Evolutionary conservation across 768 basidiomycete species (phyloP).

Genomic region (Xerocomus brunneocitrinus): DNA sequence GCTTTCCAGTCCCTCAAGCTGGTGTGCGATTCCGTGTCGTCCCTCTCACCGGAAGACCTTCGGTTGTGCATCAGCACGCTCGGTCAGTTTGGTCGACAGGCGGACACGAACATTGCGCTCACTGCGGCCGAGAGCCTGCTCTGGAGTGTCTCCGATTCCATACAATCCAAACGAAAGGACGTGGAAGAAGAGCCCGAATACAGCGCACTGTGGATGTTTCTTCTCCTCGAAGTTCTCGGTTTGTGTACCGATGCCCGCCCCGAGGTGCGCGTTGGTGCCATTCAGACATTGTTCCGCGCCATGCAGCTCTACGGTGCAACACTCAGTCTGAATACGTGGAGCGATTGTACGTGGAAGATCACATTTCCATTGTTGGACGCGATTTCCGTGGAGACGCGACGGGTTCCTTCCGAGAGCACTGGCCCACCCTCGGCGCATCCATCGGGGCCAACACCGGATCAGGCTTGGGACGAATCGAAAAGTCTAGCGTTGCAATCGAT

Average conservation of each 20-base stretch:
- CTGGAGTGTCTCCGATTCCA: conserved; percentile 95
- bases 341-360: conserved; percentile 86
- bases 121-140: conserved; percentile 90
- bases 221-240: conserved; percentile 77
- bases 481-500: conserved; percentile 80
- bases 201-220: conserved; percentile 90
- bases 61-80: conserved; percentile 87
- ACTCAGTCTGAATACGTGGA: conserved; percentile 80
- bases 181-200: conserved; percentile 63
- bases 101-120: conserved; percentile 93
- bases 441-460: conserved; percentile 22
- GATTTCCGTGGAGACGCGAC: conserved; percentile 54
- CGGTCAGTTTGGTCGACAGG: conserved; percentile 86
- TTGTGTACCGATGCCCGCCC: conserved; percentile 78
- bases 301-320: conserved; percentile 91
- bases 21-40: conserved; percentile 88
- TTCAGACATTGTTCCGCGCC: conserved; percentile 91
- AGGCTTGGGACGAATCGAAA: conserved; percentile 85
- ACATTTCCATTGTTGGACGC: conserved; percentile 82
- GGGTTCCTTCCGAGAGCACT: conserved; percentile 15
- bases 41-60: conserved; percentile 75
- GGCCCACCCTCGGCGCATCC: conserved; percentile 5
- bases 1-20: conserved; percentile 92
- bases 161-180: conserved; percentile 77
- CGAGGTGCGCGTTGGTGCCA: conserved; percentile 90